A percentile compares a stretch with the other conserved stretches of the same genome.
Evolutionary conservation across 2,329 filamentous ascomycete genomes (phyloP).

Genomic region (Diaporthe nobilis): DNA sequence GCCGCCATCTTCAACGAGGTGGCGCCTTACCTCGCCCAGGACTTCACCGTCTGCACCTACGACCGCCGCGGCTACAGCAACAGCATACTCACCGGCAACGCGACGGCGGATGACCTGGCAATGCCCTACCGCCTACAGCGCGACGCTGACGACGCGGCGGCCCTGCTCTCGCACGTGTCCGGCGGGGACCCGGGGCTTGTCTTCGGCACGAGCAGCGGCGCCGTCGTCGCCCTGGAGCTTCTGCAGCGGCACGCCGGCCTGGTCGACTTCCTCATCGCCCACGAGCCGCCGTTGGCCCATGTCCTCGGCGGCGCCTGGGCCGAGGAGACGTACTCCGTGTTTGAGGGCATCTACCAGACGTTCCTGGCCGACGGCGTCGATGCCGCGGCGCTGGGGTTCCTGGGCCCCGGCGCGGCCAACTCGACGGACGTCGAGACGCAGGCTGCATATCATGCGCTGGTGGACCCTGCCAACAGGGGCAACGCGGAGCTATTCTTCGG

Average conservation of each 20-base stretch:
- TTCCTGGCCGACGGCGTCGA: neutral
- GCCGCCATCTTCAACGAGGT: slow-evolving; percentile 46
- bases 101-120: slow-evolving; percentile 45
- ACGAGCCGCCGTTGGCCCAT: slow-evolving; percentile 39
- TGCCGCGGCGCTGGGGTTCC: neutral
- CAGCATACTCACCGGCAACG: slow-evolving; percentile 42
- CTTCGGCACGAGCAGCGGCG: slow-evolving; percentile 44
- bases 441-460: slow-evolving; percentile 1
- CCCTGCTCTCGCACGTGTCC: slow-evolving; percentile 41
- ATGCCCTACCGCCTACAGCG: slow-evolving; percentile 45
- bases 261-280: slow-evolving; percentile 29
- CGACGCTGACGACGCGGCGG: slow-evolving; percentile 50
- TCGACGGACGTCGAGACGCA: slow-evolving; percentile 10
- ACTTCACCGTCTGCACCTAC: slow-evolving; percentile 49
- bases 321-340: slow-evolving; percentile 1
- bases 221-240: slow-evolving; percentile 39
- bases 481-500: slow-evolving; percentile 10
- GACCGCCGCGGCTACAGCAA: slow-evolving; percentile 49
- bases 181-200: slow-evolving; percentile 35
- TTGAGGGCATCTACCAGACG: neutral
- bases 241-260: slow-evolving; percentile 38
- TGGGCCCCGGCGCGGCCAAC: neutral
- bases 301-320: neutral
- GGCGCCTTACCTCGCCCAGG: slow-evolving; percentile 44
- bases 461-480: neutral